Evolutionary conservation across 441 rosid genomes (phyloP).

Genomic region (Lepidium campestre): DNA sequence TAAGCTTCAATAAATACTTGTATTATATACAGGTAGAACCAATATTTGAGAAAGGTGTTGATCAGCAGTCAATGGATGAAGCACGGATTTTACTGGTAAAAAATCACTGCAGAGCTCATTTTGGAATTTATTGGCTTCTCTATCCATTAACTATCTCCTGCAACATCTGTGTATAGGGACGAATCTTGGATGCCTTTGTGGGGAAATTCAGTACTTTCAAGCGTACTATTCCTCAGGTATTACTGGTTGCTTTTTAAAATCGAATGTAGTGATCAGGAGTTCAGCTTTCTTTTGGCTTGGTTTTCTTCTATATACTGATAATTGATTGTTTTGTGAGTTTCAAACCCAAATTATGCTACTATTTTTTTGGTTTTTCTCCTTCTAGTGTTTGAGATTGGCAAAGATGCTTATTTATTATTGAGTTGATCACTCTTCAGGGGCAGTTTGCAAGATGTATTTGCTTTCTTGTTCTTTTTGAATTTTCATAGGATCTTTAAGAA

Average conservation of each 20-base stretch:
- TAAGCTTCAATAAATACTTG: slow-evolving; percentile 5
- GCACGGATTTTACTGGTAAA: slow-evolving; percentile 84
- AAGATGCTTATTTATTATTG: background rate
- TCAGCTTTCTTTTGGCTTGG: background rate
- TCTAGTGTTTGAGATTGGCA: background rate
- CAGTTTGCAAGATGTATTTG: slow-evolving; percentile 4
- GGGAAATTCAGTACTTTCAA: slow-evolving; percentile 97
- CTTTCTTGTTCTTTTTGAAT: background rate
- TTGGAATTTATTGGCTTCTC: slow-evolving; percentile 6
- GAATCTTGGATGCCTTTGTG: slow-evolving; percentile 97
- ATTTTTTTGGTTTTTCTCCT: background rate
- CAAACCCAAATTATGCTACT: background rate
- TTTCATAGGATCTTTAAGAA: background rate
- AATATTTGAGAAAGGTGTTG: slow-evolving; percentile 94
- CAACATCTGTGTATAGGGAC: slow-evolving; percentile 53
- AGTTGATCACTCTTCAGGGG: slow-evolving; percentile 1
- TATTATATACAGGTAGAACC: slow-evolving; percentile 79
- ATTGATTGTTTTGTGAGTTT: background rate
- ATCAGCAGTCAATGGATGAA: slow-evolving; percentile 95
- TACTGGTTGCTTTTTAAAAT: slow-evolving; percentile 2
- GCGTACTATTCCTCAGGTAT: slow-evolving; percentile 98
- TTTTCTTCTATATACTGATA: background rate
- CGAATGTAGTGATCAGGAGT: background rate
- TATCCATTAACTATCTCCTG: slow-evolving; percentile 13
- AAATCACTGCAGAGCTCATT: slow-evolving; percentile 9